Evolutionary conservation across 2,329 filamentous ascomycete genomes (phyloP).

Genomic region (Diaporthe vaccinii): DNA sequence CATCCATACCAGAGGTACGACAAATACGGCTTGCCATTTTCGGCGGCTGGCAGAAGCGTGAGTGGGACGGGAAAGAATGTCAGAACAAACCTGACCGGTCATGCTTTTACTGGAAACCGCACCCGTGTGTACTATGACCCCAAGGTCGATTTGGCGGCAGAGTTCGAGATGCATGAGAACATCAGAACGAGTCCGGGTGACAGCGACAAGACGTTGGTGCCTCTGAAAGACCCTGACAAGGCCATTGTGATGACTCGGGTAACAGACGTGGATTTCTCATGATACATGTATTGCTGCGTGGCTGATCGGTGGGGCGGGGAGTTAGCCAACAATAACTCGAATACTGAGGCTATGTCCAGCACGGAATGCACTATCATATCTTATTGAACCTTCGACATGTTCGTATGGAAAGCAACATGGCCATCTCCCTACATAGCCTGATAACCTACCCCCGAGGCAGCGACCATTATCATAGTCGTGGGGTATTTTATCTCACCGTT

Average conservation of each 20-base stretch:
- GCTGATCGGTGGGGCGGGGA: no score
- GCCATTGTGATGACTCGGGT: conserved; percentile 18
- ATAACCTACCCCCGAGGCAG: no score
- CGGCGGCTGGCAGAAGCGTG: background rate
- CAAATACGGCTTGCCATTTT: background rate
- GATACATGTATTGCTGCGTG: background rate
- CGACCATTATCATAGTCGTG: no score
- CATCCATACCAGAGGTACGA: conserved; percentile 24
- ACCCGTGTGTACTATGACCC: background rate
- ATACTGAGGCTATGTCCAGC: background rate
- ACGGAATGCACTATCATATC: background rate
- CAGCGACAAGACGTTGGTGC: background rate
- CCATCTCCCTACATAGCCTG: no score
- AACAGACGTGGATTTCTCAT: conserved; percentile 5
- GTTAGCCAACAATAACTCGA: background rate
- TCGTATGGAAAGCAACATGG: no score
- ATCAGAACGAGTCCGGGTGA: background rate
- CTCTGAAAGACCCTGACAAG: background rate
- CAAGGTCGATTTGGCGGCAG: background rate
- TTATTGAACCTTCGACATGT: background rate
- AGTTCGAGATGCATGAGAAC: background rate
- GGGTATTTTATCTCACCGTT: no score
- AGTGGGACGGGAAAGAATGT: background rate
- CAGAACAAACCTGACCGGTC: background rate
- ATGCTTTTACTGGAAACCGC: background rate